These are phyloP conservation scores for Chaetomiaceae sp. DNA, from an alignment of 2,329 filamentous ascomycete species.

Conservation along the genomic window DNA sequence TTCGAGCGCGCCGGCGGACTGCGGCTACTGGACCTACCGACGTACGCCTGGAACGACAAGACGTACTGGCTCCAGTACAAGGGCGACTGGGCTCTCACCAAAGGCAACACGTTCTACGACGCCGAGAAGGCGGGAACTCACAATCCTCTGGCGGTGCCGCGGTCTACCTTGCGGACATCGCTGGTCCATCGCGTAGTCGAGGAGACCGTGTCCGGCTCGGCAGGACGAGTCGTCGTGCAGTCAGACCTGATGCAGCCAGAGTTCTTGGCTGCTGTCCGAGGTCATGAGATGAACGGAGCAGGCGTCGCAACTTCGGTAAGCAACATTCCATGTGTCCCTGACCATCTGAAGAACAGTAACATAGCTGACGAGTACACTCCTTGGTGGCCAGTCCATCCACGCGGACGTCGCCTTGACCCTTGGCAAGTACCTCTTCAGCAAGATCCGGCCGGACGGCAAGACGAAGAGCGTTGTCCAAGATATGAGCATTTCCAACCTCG, in stretches of 20 bases:
- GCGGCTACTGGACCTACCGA: slow-evolving; percentile 59
- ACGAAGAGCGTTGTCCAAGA: too few relatives aligned
- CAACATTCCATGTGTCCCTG: slow-evolving; percentile 19
- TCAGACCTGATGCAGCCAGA: slow-evolving; percentile 39
- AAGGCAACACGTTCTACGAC: slow-evolving; percentile 46
- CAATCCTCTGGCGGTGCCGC: too few relatives aligned
- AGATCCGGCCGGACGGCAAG: slow-evolving; percentile 42
- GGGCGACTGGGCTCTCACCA: slow-evolving; percentile 57
- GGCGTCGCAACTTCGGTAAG: slow-evolving; percentile 43
- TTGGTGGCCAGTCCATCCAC: slow-evolving; percentile 51
- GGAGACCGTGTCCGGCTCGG: slow-evolving; percentile 29
- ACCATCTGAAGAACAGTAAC: not conserved
- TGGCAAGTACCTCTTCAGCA: slow-evolving; percentile 54
- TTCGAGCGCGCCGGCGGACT: slow-evolving; percentile 49
- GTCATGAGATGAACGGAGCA: slow-evolving; percentile 41
- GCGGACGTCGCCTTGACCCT: slow-evolving; percentile 63
- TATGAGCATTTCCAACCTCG: slow-evolving; percentile 39
- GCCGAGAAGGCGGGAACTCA: slow-evolving; percentile 24
- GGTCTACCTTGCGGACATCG: slow-evolving; percentile 30
- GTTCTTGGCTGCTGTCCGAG: slow-evolving; percentile 36
- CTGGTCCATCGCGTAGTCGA: slow-evolving; percentile 36
- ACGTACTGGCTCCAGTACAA: slow-evolving; percentile 68
- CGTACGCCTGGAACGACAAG: slow-evolving; percentile 66
- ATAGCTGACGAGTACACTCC: not conserved
- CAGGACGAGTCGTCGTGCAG: slow-evolving; percentile 33